These are phyloP conservation scores for Aleurites moluccanus DNA, from an alignment of 441 rosid genomes.

Conservation along the genomic window DNA sequence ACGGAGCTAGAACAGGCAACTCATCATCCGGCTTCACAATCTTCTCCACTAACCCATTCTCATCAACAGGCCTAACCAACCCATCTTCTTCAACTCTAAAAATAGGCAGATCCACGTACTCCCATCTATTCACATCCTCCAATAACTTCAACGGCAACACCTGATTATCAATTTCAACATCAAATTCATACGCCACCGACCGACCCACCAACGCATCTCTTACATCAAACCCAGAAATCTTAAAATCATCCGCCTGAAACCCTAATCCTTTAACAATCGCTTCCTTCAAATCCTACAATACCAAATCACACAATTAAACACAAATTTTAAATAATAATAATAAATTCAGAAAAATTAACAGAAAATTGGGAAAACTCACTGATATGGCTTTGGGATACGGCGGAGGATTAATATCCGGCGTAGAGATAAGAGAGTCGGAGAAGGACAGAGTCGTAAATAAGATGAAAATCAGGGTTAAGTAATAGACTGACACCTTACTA, in stretches of 20 bases:
- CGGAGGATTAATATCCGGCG: too few relatives aligned
- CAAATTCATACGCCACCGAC: conserved; percentile 81
- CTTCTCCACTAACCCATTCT: conserved; percentile 46
- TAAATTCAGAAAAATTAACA: background rate
- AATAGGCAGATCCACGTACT: conserved; percentile 76
- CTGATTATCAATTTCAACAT: conserved; percentile 62
- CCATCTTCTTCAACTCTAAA: conserved; percentile 53
- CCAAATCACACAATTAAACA: background rate
- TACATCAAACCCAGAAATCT: conserved; percentile 72
- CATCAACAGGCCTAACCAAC: conserved; percentile 22
- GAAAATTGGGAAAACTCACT: conserved; percentile 32
- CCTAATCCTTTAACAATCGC: conserved; percentile 79
- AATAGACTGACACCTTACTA: conserved; percentile 10
- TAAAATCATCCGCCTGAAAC: conserved; percentile 66
- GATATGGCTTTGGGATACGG: conserved; percentile 71
- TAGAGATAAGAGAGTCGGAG: conserved; percentile 42
- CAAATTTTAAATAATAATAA: background rate
- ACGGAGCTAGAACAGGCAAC: conserved; percentile 77
- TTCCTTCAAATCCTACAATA: conserved; percentile 79
- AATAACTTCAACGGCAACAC: conserved; percentile 75
- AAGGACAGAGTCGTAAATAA: conserved; percentile 31
- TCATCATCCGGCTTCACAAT: conserved; percentile 33
- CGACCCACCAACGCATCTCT: conserved; percentile 83
- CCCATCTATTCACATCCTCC: conserved; percentile 91
- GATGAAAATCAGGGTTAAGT: conserved; percentile 32